These are phyloP conservation scores for Echeveria elegans DNA, from an alignment of 164 flowering plant species.

Conservation along the genomic window DNA sequence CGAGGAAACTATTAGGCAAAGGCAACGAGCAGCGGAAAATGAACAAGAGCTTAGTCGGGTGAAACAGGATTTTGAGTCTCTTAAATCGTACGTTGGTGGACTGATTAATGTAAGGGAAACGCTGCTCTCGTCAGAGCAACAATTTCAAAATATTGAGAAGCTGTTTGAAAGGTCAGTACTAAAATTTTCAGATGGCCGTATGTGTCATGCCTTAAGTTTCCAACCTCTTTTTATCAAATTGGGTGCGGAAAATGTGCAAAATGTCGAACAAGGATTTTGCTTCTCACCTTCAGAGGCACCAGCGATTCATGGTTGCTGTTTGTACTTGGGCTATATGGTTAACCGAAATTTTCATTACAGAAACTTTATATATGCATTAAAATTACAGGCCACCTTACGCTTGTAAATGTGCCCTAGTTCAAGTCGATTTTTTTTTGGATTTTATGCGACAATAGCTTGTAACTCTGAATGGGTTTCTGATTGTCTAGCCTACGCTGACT, in stretches of 20 bases:
- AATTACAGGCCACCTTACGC: background rate
- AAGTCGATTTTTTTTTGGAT: background rate
- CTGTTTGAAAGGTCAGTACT: conserved; percentile 77
- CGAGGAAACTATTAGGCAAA: conserved; percentile 86
- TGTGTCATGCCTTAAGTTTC: background rate
- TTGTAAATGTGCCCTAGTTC: background rate
- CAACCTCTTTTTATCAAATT: background rate
- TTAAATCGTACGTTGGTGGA: conserved; percentile 84
- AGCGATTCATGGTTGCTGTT: background rate
- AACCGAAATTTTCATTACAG: background rate
- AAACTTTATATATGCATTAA: background rate
- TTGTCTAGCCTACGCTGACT: background rate
- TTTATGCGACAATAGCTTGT: background rate
- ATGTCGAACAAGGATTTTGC: conserved; percentile 16
- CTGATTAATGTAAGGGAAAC: conserved; percentile 90
- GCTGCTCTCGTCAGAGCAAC: conserved; percentile 91
- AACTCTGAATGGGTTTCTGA: background rate
- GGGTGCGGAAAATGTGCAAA: background rate
- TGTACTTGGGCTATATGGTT: background rate
- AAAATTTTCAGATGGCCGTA: background rate
- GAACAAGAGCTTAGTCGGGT: conserved; percentile 89
- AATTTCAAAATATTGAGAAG: conserved; percentile 84
- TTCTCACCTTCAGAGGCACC: background rate
- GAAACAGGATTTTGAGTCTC: conserved; percentile 77
- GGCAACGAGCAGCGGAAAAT: conserved; percentile 89